These are phyloP conservation scores for Pseudozyma thailandica DNA, from an alignment of 1,284 basidiomycete genomes.

Conservation along the genomic window DNA sequence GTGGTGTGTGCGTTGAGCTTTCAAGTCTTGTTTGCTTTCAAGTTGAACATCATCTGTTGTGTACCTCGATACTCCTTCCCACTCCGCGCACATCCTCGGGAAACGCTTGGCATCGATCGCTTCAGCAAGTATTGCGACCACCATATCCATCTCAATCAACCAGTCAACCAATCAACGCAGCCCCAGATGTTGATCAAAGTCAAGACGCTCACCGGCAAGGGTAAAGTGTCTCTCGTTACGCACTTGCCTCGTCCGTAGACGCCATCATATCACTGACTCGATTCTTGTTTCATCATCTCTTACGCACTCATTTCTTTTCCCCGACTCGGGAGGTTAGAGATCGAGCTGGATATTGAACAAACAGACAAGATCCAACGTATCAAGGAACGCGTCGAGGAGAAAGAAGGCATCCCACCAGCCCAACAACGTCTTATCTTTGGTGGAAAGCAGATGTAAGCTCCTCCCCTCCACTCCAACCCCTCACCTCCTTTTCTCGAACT, in stretches of 20 bases:
- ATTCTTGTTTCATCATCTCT: no score
- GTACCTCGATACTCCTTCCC: no score
- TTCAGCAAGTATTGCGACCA: not conserved
- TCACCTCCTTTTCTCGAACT: not conserved
- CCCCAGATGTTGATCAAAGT: constrained; percentile 65
- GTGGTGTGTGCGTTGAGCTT: no score
- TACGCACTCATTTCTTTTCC: not conserved
- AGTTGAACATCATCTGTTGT: no score
- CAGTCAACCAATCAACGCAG: constrained; percentile 18
- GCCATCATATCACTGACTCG: not conserved
- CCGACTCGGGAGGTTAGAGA: constrained; percentile 71
- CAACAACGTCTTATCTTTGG: constrained; percentile 95
- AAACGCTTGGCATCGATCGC: no score
- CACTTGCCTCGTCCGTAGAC: not conserved
- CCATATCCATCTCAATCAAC: not conserved
- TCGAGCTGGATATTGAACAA: constrained; percentile 93
- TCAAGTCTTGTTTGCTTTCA: no score
- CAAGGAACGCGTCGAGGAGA: constrained; percentile 99
- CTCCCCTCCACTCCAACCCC: not conserved
- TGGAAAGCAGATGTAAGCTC: constrained; percentile 91
- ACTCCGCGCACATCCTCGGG: no score
- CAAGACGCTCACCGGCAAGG: constrained; percentile 91
- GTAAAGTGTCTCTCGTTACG: constrained; percentile 70
- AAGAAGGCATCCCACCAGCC: constrained; percentile 95
- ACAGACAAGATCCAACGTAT: constrained; percentile 94